A percentile compares a stretch with the other conserved stretches of the same genome.
These are phyloP conservation scores for Camelina sativa DNA, from an alignment of 345 rosid genomes.

Conservation along the genomic window DNA sequence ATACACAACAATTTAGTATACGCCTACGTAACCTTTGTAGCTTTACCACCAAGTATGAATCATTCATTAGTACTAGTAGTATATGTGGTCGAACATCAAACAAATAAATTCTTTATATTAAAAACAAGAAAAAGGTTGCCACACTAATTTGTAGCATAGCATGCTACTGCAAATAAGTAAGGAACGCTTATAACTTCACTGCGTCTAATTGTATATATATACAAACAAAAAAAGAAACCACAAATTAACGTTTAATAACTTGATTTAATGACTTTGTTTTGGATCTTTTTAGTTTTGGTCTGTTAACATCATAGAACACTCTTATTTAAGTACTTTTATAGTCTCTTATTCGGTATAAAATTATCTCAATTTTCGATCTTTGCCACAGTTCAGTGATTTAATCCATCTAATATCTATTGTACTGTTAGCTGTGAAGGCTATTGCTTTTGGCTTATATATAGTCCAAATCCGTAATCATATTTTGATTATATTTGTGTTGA, in stretches of 20 bases:
- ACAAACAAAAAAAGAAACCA: not conserved
- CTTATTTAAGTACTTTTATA: not conserved
- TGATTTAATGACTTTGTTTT: not conserved
- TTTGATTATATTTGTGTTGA: conserved; percentile 7
- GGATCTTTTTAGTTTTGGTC: too few relatives aligned
- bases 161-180: not conserved
- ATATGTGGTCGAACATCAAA: not conserved
- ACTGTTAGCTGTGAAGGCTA: not conserved
- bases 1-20: not conserved
- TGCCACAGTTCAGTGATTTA: not conserved
- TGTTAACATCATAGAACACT: not conserved
- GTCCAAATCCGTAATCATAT: not conserved
- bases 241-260: not conserved
- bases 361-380: not conserved
- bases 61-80: not conserved
- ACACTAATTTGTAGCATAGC: not conserved
- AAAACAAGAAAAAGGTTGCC: not conserved
- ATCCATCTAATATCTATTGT: not conserved
- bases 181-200: not conserved
- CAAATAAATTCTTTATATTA: not conserved
- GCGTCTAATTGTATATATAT: not conserved
- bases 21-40: not conserved
- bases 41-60: not conserved
- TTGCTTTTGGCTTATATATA: not conserved
- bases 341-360: not conserved